Evolutionary conservation across 805 yeast species (phyloP), one percentile per base, ranked within the genome.

Genomic region (Kodamaea restingae): DNA sequence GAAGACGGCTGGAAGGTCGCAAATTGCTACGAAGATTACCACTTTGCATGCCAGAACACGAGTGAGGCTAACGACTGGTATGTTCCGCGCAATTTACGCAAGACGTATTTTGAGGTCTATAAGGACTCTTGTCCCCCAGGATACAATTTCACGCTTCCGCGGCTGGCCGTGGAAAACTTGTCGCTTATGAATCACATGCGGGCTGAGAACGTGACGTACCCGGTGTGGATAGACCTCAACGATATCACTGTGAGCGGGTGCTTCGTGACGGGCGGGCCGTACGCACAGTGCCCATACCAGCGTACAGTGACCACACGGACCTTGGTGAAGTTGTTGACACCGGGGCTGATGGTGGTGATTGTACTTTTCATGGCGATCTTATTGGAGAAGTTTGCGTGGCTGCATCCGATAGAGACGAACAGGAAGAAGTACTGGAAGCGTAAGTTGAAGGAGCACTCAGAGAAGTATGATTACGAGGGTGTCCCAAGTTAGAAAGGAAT

Each of bases 251-350:
- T 80, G 15, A 61, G 72, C 2, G 75, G 78, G 39, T 90, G 98
- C 54, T 91, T 93, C 90, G 88, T 88, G 4, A 59, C 75, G 9
- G 96, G 95, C 1, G 96, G 95, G 0, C 77, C 87, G 0, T 70
- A 76, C 44, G 81, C 91, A 0, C 54, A 63, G 22, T 90, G 98
- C 55, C 96, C 97, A 0, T 88, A 88, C 55, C 76, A 75, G 41
- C 66, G 65, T 33, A 71, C 73, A 1, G 69, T 78, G 7, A 67
- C 81, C 4, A 64, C 66, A 22, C 67, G 78, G 37, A 76, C 75
- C 36, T 81, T 86, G 46, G 75, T 76, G 0, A 69, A 73, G 22
- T 73, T 82, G 73, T 61, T 88, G 15, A 73, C 83, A 0, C 88
- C 95, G 0, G 78, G 82, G n/a, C 63, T 77, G 7, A 71, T 75